Base-by-base conservation (phyloP, 352 stramenopile species). In the Globisporangium okanoganense region DNA sequence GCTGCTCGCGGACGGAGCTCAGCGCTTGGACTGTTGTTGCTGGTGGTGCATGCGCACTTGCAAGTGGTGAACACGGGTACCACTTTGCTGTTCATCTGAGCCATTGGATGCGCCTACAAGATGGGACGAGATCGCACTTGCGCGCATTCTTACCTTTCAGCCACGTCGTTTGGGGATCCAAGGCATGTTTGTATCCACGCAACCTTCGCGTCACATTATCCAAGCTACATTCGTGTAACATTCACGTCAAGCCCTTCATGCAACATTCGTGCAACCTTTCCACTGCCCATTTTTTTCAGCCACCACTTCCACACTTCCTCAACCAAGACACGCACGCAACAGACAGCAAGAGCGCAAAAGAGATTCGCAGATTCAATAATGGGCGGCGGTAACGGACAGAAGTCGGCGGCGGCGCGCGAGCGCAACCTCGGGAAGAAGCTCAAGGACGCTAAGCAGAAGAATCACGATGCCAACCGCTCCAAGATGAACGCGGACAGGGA, bases 351-450 rank as follows among this genome's bases (percentile, higher is more conserved):
- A n/a, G 14, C n/a, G n/a, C n/a, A n/a, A n/a, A n/a, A n/a, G n/a
- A n/a, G n/a, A n/a, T n/a, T n/a, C n/a, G n/a, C n/a, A n/a, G n/a
- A n/a, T n/a, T n/a, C n/a, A n/a, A n/a, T n/a, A n/a, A 94, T 94
- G 85, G 85, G 85, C 62, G 85, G 85, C 66, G 85, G 85, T 44
- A 94, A 94, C 67, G 85, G 85, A 69, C 79, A 88, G 52, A 94
- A 94, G 71, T 90, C 76, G 24, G 74, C 79, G 66, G 76, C 78
- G 31, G 88, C 88, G 74, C 85, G 85, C 50, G 85, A 94, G 24
- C 85, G 85, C 66, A 90, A 88, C 70, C 91, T 92, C 63, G 72
- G 64, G 41, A 94, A 94, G 78, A 94, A 94, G 75, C 75, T 79
- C 60, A 94, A 94, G 69, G 85, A 92, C 0, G 73, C 79, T 52